phyloP scores from a whole-genome alignment of 805 yeast species.

The Zygotorulaspora florentina region DNA sequence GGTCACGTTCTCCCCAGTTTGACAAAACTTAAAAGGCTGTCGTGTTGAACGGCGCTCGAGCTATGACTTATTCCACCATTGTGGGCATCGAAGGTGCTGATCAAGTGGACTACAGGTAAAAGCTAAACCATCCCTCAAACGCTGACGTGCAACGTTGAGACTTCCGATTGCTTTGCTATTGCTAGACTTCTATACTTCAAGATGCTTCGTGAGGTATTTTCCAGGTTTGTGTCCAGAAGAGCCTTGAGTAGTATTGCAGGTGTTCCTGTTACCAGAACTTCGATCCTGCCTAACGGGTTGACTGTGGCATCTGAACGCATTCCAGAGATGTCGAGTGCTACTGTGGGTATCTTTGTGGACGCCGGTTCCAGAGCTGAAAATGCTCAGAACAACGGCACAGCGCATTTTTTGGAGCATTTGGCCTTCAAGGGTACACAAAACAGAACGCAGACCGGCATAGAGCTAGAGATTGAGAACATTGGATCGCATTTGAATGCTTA shows the following conservation, averaged over 20 bases:
- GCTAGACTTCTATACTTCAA: neutral
- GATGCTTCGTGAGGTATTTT: neutral
- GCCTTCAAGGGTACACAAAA: conserved; percentile 91
- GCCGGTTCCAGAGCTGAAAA: conserved; percentile 98
- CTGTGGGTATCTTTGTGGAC: conserved; percentile 97
- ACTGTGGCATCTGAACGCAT: conserved; percentile 88
- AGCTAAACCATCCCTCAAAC: too few species aligned
- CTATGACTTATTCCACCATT: too few species aligned
- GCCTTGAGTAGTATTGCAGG: conserved; percentile 2
- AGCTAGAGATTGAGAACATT: conserved; percentile 89
- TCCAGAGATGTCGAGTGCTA: conserved; percentile 89
- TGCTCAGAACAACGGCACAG: conserved; percentile 82
- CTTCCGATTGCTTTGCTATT: too few species aligned
- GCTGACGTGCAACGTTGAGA: too few species aligned
- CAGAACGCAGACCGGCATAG: conserved; percentile 77
- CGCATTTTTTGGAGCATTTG: conserved; percentile 93
- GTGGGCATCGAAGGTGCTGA: too few species aligned
- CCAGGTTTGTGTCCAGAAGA: neutral
- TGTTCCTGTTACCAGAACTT: conserved; percentile 54
- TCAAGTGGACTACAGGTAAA: too few species aligned
- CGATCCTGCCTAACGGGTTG: conserved; percentile 82
- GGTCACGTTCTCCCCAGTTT: neutral
- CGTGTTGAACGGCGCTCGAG: too few species aligned
- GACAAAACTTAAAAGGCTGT: neutral
- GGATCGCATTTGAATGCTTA: conserved; percentile 99